These are phyloP conservation scores for Esteya vermicola DNA, from an alignment of 2,329 filamentous ascomycete species.

Conservation along the genomic window DNA sequence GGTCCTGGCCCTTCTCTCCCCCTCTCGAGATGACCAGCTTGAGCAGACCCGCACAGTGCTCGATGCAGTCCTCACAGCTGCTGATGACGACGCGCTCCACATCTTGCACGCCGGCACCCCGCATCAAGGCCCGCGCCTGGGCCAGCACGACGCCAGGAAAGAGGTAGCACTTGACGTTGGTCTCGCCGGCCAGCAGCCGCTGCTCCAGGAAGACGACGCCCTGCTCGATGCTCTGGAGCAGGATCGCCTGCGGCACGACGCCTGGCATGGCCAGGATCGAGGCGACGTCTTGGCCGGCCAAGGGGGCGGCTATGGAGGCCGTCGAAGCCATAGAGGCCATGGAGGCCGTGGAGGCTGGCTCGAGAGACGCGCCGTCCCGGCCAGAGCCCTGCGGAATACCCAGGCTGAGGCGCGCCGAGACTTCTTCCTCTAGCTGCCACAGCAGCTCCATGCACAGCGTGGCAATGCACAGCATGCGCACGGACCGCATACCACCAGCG, in stretches of 20 bases:
- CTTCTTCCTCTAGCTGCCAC: constrained; percentile 27
- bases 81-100: constrained; percentile 19
- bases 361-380: no score
- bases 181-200: constrained; percentile 21
- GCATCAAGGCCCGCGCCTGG: constrained; percentile 26
- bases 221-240: constrained; percentile 8
- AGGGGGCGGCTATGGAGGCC: neutral
- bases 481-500: constrained; percentile 26
- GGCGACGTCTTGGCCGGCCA: neutral
- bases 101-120: constrained; percentile 20
- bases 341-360: no score
- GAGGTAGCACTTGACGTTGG: constrained; percentile 38
- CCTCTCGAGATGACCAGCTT: no score
- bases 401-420: constrained; percentile 12
- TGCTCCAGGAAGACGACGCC: constrained; percentile 5
- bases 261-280: constrained; percentile 9
- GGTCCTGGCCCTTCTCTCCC: no score
- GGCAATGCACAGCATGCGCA: constrained; percentile 24
- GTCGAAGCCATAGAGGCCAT: no score
- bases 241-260: constrained; percentile 6
- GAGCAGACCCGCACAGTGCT: constrained; percentile 20
- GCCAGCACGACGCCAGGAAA: constrained; percentile 23
- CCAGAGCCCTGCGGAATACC: no score
- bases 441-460: constrained; percentile 31
- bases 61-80: constrained; percentile 21